Conservation (phyloP, 2,329 filamentous ascomycete species). For the Diplodia seriata region DNA sequence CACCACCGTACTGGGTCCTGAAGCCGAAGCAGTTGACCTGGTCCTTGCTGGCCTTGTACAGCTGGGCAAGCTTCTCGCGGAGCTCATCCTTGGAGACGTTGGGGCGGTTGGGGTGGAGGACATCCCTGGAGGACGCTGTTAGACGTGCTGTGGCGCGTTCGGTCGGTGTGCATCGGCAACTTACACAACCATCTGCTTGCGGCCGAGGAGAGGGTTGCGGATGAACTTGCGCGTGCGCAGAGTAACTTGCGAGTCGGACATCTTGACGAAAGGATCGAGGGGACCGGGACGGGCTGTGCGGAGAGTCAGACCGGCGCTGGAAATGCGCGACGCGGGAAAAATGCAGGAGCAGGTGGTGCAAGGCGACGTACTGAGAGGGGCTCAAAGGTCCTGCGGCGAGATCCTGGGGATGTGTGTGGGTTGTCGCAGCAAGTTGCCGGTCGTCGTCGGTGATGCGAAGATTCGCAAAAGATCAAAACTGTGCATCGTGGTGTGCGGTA, state of each 20-base stretch:
- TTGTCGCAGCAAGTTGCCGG: constrained; percentile 33
- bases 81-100: constrained; percentile 99
- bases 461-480: constrained; percentile 28
- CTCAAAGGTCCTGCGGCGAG: constrained; percentile 31
- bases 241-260: constrained; percentile 76
- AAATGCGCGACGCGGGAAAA: not conserved
- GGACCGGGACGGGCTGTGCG: constrained; percentile 29
- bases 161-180: constrained; percentile 36
- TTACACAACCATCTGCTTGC: constrained; percentile 99
- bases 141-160: constrained; percentile 33
- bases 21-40: constrained; percentile 98
- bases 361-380: constrained; percentile 24
- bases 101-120: constrained; percentile 97
- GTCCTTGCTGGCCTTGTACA: constrained; percentile 99
- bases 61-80: constrained; percentile 87
- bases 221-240: constrained; percentile 99
- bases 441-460: constrained; percentile 31
- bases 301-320: constrained; percentile 10
- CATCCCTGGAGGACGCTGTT: constrained; percentile 71
- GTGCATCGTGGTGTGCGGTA: constrained; percentile 25
- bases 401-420: constrained; percentile 31
- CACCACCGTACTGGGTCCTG: constrained; percentile 98
- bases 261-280: constrained; percentile 59
- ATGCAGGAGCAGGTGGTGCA: not conserved
- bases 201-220: constrained; percentile 97